Conservation (phyloP, 192 early-diverging fungal genomes). For the Paraglomus brasilianum region DNA sequence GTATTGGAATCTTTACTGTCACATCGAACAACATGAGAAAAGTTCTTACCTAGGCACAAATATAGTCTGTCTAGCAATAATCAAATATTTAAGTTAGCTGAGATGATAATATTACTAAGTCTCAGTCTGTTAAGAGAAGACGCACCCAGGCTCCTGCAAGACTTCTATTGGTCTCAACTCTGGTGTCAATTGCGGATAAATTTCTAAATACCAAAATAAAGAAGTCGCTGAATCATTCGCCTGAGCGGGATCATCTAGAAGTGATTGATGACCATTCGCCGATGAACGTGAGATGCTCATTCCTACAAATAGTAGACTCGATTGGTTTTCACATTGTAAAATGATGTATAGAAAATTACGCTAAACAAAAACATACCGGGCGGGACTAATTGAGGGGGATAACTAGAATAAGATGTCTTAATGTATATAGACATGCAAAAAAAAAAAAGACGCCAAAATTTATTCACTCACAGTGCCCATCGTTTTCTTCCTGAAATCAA, state of each 20-base stretch:
- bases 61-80: constrained; percentile 40
- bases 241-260: constrained; percentile 4
- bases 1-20: too few species aligned
- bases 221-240: constrained; percentile 31
- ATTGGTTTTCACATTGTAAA: background rate
- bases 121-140: background rate
- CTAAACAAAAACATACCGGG: constrained; percentile 26
- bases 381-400: constrained; percentile 40
- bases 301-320: background rate
- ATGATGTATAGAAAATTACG: background rate
- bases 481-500: constrained; percentile 46
- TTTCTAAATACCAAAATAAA: constrained; percentile 48
- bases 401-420: constrained; percentile 19
- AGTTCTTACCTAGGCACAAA: constrained; percentile 43
- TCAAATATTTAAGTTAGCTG: background rate
- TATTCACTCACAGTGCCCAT: constrained; percentile 48
- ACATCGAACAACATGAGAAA: background rate
- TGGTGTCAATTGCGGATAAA: constrained; percentile 42
- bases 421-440: background rate
- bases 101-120: constrained; percentile 3
- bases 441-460: background rate
- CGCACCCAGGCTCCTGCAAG: constrained; percentile 45
- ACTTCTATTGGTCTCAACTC: constrained; percentile 41
- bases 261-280: background rate
- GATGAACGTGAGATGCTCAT: background rate